Evolutionary conservation across 2,329 filamentous ascomycete genomes (phyloP).

Genomic region (Gaeumannomyces sp.): DNA sequence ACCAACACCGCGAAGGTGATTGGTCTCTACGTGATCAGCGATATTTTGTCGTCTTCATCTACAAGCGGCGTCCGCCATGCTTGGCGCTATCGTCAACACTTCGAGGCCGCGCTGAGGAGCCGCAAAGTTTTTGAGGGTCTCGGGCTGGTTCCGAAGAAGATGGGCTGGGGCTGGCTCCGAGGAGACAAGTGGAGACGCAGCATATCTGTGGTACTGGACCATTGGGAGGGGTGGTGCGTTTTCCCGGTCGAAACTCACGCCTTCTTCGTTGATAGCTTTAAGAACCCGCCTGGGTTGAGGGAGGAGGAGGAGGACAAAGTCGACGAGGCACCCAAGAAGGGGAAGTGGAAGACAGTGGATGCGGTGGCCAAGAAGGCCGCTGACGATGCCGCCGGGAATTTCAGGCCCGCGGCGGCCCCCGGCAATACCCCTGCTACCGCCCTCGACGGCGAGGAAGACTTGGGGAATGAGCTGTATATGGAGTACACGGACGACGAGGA

Average conservation of each 20-base stretch:
- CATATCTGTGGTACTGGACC: constrained; percentile 58
- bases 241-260: constrained; percentile 72
- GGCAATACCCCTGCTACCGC: no score
- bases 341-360: constrained; percentile 47
- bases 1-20: constrained; percentile 69
- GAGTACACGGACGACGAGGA: constrained; percentile 39
- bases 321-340: constrained; percentile 32
- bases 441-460: constrained; percentile 11
- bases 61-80: constrained; percentile 74
- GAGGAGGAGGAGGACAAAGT: constrained; percentile 30
- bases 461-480: constrained; percentile 25
- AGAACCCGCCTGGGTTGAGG: constrained; percentile 53
- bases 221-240: constrained; percentile 67
- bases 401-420: background rate
- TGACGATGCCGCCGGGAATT: constrained; percentile 18
- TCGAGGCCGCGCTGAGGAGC: constrained; percentile 64
- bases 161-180: constrained; percentile 74
- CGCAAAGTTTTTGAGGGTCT: constrained; percentile 69
- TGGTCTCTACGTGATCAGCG: constrained; percentile 69
- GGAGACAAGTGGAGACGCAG: constrained; percentile 82
- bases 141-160: constrained; percentile 63
- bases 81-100: constrained; percentile 78
- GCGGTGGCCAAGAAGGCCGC: constrained; percentile 23
- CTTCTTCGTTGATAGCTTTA: constrained; percentile 63
- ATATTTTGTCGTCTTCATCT: constrained; percentile 72